Conservation (phyloP, 1,139 yeast genomes). For the Geotrichum aggregatum region DNA sequence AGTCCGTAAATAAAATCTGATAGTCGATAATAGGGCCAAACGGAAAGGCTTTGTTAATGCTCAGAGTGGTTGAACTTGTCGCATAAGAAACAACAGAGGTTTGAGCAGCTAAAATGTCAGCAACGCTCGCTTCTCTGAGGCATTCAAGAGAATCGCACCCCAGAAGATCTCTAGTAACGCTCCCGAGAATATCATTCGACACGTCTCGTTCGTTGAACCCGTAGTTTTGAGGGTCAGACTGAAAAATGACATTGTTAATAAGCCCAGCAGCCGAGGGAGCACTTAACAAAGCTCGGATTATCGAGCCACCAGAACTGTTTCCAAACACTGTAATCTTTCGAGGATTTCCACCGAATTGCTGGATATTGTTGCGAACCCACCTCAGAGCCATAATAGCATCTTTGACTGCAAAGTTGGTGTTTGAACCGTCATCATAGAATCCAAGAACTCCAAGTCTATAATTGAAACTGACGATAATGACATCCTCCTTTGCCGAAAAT, state of each 20-base stretch:
- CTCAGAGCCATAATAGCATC: conserved; percentile 38
- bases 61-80: background rate
- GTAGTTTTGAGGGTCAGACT: conserved; percentile 35
- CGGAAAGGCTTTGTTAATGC: conserved; percentile 29
- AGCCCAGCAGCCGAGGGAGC: conserved; percentile 28
- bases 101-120: conserved; percentile 27
- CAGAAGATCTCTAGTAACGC: conserved; percentile 20
- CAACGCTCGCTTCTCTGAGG: conserved; percentile 24
- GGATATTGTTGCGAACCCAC: conserved; percentile 40
- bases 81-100: conserved; percentile 4
- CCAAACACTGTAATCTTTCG: conserved; percentile 39
- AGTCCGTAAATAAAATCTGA: conserved; percentile 25
- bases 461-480: conserved; percentile 40
- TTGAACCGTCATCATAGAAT: conserved; percentile 32
- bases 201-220: conserved; percentile 27
- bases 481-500: conserved; percentile 33
- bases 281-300: conserved; percentile 32
- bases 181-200: conserved; percentile 26
- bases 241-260: conserved; percentile 33
- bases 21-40: conserved; percentile 35
- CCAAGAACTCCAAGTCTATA: conserved; percentile 41
- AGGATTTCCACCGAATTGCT: conserved; percentile 39
- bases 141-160: conserved; percentile 28
- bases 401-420: conserved; percentile 37
- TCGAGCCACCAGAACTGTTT: conserved; percentile 41